Conservation (phyloP, 352 stramenopile species). For the Phytophthora ramorum region DNA sequence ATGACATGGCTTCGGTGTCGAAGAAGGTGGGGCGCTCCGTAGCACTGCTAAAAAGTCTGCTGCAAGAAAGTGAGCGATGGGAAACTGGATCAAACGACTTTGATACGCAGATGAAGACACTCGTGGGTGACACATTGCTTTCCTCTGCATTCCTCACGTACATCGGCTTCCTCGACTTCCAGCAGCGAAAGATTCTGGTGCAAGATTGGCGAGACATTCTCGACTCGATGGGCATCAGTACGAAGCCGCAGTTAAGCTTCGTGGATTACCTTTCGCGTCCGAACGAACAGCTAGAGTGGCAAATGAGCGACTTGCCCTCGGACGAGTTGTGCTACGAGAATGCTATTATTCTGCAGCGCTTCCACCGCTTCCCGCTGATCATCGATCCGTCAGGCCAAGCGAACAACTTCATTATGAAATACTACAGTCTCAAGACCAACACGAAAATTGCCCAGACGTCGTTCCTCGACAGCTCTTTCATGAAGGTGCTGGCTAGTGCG, state of each 20-base stretch:
- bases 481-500: conserved; percentile 99
- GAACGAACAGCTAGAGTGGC: conserved; percentile 95
- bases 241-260: conserved; percentile 87
- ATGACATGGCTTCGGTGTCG: conserved; percentile 97
- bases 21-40: conserved; percentile 98
- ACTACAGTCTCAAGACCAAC: conserved; percentile 93
- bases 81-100: conserved; percentile 97
- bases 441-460: conserved; percentile 98
- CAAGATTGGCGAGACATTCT: conserved; percentile 96
- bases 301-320: conserved; percentile 95
- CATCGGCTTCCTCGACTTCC: conserved; percentile 98
- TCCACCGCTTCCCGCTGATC: conserved; percentile 98
- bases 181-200: conserved; percentile 94
- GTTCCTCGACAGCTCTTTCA: conserved; percentile 99
- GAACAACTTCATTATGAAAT: conserved; percentile 98
- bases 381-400: conserved; percentile 99
- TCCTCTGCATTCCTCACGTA: conserved; percentile 99
- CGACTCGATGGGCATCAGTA: conserved; percentile 92
- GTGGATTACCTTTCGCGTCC: conserved; percentile 97
- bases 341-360: conserved; percentile 98
- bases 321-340: conserved; percentile 99
- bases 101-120: conserved; percentile 95
- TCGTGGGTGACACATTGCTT: conserved; percentile 97
- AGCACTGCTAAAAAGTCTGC: conserved; percentile 97
- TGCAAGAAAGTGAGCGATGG: conserved; percentile 99